Conservation (phyloP, 108 stramenopile species). For the Phaeodactylum tricornutum region DNA sequence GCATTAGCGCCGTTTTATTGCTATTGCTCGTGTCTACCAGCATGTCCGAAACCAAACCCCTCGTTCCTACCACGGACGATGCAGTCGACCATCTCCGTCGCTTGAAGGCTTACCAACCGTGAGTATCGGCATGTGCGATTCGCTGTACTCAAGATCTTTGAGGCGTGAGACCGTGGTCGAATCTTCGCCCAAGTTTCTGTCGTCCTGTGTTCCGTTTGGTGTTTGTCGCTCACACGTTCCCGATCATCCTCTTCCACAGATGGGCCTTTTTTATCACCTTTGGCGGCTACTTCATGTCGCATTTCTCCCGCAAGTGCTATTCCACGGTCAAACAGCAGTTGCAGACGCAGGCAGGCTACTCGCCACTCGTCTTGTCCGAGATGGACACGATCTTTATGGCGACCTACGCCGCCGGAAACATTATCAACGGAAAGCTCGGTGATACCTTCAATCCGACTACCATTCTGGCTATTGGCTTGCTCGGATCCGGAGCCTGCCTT, state of each 20-base stretch:
- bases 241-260: constrained; percentile 18
- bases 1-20: no score
- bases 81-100: constrained; percentile 57
- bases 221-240: background rate
- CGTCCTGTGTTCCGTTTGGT: no score
- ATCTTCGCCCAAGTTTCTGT: no score
- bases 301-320: constrained; percentile 93
- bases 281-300: constrained; percentile 92
- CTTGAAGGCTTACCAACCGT: constrained; percentile 83
- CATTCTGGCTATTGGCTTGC: constrained; percentile 85
- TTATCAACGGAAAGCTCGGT: constrained; percentile 89
- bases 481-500: constrained; percentile 84
- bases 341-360: constrained; percentile 60
- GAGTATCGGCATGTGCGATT: constrained; percentile 20
- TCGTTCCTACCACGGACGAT: constrained; percentile 36
- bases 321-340: constrained; percentile 91
- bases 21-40: background rate
- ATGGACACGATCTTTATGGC: constrained; percentile 97
- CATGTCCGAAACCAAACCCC: constrained; percentile 53
- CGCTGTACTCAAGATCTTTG: no score
- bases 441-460: constrained; percentile 89
- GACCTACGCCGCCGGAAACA: constrained; percentile 89
- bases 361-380: constrained; percentile 56
- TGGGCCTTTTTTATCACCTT: constrained; percentile 92
- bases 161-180: no score